Percentiles rank a stretch among this genome's conserved stretches.
phyloP scores from a whole-genome alignment of 805 yeast genomes.

The Isabelozyma gotoi region DNA sequence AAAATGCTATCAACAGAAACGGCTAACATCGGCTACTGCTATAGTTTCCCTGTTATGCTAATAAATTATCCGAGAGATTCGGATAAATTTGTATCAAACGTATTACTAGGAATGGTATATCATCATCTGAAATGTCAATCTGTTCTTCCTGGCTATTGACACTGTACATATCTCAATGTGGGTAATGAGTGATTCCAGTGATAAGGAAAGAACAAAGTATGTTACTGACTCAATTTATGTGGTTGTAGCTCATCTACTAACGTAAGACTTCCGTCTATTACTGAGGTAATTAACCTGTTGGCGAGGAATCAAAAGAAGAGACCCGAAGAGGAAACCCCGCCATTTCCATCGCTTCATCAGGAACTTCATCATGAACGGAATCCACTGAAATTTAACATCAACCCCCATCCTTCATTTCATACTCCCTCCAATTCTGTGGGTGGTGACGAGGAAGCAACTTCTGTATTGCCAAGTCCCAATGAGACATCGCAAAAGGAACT shows the following conservation, averaged over 20 bases:
- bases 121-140: neutral
- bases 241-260: neutral
- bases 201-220: neutral
- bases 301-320: neutral
- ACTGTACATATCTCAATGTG: neutral
- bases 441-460: neutral
- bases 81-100: neutral
- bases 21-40: no score
- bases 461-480: neutral
- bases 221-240: neutral
- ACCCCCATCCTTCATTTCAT: conserved; percentile 5
- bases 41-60: neutral
- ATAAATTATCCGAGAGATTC: no score
- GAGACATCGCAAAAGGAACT: neutral
- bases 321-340: neutral
- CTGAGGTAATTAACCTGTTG: neutral
- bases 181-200: neutral
- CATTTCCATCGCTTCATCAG: neutral
- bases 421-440: neutral
- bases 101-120: neutral
- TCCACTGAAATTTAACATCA: conserved; percentile 1
- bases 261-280: neutral
- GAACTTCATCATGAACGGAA: neutral
- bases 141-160: neutral
- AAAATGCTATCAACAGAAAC: neutral